Evolutionary conservation across 306 rosid species (phyloP).

Genomic region (Dalbergia oliveri): DNA sequence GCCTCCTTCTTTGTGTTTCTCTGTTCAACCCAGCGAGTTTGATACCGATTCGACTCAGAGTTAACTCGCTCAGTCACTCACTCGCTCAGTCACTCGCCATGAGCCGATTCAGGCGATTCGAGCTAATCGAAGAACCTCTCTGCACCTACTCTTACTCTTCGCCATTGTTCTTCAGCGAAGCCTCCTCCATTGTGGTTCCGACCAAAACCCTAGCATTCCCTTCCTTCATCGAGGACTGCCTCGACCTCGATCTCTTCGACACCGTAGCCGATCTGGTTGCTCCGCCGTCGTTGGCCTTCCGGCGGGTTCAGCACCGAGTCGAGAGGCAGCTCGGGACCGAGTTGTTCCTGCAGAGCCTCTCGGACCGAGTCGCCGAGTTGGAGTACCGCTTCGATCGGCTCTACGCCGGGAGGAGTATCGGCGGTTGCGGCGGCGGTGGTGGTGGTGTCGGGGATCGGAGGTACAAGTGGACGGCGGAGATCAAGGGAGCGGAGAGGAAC

Average conservation of each 20-base stretch:
- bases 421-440: not conserved
- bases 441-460: conserved; percentile 60
- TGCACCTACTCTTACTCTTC: conserved; percentile 12
- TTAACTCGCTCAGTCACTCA: not conserved
- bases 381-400: conserved; percentile 81
- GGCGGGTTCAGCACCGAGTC: conserved; percentile 61
- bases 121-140: conserved; percentile 64
- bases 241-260: conserved; percentile 55
- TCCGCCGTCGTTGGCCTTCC: conserved; percentile 44
- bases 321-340: conserved; percentile 58
- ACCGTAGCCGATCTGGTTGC: conserved; percentile 60
- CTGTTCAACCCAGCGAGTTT: not conserved
- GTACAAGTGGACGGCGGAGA: conserved; percentile 89
- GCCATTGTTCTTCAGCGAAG: conserved; percentile 52
- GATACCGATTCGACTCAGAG: conserved; percentile 39
- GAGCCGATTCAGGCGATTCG: conserved; percentile 68
- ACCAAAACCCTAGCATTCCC: conserved; percentile 57
- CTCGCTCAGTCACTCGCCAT: conserved; percentile 41
- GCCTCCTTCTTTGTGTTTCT: not conserved
- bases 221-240: conserved; percentile 60
- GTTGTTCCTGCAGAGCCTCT: conserved; percentile 55
- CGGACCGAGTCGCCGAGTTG: conserved; percentile 70
- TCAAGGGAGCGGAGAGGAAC: conserved; percentile 63
- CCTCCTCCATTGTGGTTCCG: conserved; percentile 60
- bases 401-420: conserved; percentile 35